phyloP scores from a whole-genome alignment of 768 basidiomycete species.

The Termitomyces sp. region DNA sequence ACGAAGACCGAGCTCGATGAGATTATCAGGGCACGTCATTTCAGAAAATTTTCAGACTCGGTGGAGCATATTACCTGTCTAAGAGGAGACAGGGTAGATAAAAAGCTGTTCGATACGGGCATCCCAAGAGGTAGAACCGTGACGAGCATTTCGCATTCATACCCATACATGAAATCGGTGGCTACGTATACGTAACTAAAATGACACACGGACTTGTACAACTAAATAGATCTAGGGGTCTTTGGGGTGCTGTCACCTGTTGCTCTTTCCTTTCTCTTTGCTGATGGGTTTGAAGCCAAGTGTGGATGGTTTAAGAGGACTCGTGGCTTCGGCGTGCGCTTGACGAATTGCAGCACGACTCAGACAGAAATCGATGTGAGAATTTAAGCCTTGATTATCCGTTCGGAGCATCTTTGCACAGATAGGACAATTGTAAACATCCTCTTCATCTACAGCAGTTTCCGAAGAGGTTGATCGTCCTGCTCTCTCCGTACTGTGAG shows the following conservation, averaged over 20 bases:
- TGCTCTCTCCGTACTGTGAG: neutral
- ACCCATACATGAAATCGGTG: neutral
- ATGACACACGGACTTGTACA: neutral
- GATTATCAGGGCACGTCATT: neutral
- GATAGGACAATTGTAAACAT: constrained; percentile 64
- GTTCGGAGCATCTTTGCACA: constrained; percentile 58
- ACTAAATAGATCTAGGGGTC: neutral
- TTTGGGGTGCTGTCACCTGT: neutral
- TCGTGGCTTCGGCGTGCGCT: constrained; percentile 48
- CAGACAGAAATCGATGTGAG: constrained; percentile 88
- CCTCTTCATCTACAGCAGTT: neutral
- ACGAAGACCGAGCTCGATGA: neutral
- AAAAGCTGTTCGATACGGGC: no score
- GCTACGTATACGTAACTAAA: neutral
- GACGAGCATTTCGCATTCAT: neutral
- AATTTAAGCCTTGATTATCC: constrained; percentile 77
- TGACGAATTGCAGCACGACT: constrained; percentile 74
- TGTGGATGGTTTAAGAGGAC: constrained; percentile 1
- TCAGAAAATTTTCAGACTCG: neutral
- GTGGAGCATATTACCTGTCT: no score
- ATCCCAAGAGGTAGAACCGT: no score
- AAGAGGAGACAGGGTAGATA: no score
- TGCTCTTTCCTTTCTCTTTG: constrained; percentile 6
- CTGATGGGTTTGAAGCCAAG: constrained; percentile 5
- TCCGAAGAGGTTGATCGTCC: neutral